A percentile compares a stretch with the other conserved stretches of the same genome.
Evolutionary conservation across 495 filamentous ascomycete species (phyloP).

Genomic region (Apodospora peruviana): DNA sequence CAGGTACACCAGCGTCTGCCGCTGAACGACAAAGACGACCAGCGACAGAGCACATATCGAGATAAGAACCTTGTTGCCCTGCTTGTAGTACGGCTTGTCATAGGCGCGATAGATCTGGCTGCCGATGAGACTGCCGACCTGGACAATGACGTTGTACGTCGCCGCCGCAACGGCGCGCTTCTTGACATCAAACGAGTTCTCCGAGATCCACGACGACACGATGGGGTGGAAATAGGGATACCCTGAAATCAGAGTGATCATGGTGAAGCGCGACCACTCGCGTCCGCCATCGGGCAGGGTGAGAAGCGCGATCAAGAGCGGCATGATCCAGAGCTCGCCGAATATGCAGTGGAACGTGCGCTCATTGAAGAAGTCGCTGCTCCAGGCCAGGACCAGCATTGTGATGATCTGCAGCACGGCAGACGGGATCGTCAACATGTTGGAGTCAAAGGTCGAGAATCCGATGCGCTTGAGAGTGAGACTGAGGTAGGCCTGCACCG

Average conservation of each 20-base stretch:
- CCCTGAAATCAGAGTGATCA: conserved; percentile 28
- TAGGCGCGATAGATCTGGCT: conserved; percentile 56
- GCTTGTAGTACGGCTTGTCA: conserved; percentile 55
- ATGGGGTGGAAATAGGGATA: conserved; percentile 46
- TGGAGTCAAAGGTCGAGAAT: conserved; percentile 41
- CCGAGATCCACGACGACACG: conserved; percentile 31
- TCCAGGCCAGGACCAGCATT: conserved; percentile 37
- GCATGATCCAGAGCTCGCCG: conserved; percentile 43
- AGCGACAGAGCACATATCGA: conserved; percentile 45
- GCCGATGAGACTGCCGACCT: conserved; percentile 53
- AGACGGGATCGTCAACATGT: conserved; percentile 42
- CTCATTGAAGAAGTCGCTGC: conserved; percentile 40
- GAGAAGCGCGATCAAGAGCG: conserved; percentile 35
- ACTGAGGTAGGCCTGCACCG: conserved; percentile 36
- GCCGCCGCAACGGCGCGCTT: conserved; percentile 51
- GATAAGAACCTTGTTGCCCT: conserved; percentile 56
- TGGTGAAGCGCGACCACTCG: conserved; percentile 36
- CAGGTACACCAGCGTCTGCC: conserved; percentile 52
- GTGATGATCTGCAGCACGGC: conserved; percentile 37
- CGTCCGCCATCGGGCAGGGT: conserved; percentile 27
- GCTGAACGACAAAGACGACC: conserved; percentile 41
- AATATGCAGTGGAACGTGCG: conserved; percentile 39
- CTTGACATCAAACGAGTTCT: conserved; percentile 51
- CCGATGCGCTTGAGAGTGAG: conserved; percentile 36
- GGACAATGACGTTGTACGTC: conserved; percentile 62